Conservation (phyloP, 2,329 filamentous ascomycete genomes). For the Fragosphaeria purpurea region DNA sequence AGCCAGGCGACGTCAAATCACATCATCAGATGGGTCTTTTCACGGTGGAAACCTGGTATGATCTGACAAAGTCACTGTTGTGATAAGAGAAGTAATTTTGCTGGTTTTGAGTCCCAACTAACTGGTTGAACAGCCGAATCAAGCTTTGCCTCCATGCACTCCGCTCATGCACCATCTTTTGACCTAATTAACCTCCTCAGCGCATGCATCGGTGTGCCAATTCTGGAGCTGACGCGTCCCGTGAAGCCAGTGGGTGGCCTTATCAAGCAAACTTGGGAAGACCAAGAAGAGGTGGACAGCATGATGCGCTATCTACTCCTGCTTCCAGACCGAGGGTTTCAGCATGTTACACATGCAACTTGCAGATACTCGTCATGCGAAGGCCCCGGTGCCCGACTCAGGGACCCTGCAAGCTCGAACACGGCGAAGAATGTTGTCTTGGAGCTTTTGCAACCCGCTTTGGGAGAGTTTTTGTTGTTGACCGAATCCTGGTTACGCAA, state of each 20-base stretch:
- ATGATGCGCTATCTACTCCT: conserved; percentile 47
- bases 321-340: conserved; percentile 25
- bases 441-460: conserved; percentile 43
- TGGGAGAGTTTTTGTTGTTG: conserved; percentile 38
- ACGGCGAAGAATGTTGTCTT: conserved; percentile 40
- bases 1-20: conserved; percentile 59
- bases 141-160: conserved; percentile 54
- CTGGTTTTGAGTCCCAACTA: no score
- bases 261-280: conserved; percentile 38
- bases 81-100: no score
- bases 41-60: conserved; percentile 73
- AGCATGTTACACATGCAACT: neutral
- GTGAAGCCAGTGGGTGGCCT: conserved; percentile 35
- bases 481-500: conserved; percentile 37
- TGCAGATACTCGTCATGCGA: conserved; percentile 5
- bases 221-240: conserved; percentile 20
- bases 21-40: conserved; percentile 71
- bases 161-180: conserved; percentile 51
- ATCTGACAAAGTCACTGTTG: conserved; percentile 1
- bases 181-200: conserved; percentile 62
- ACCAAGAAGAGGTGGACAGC: conserved; percentile 30
- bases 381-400: conserved; percentile 2
- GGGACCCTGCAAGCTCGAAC: conserved; percentile 19
- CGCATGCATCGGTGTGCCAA: conserved; percentile 50
- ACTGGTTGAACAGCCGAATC: conserved; percentile 44